These are phyloP conservation scores for Acorus calamus DNA, from an alignment of 106 monocot genomes.

Conservation along the genomic window DNA sequence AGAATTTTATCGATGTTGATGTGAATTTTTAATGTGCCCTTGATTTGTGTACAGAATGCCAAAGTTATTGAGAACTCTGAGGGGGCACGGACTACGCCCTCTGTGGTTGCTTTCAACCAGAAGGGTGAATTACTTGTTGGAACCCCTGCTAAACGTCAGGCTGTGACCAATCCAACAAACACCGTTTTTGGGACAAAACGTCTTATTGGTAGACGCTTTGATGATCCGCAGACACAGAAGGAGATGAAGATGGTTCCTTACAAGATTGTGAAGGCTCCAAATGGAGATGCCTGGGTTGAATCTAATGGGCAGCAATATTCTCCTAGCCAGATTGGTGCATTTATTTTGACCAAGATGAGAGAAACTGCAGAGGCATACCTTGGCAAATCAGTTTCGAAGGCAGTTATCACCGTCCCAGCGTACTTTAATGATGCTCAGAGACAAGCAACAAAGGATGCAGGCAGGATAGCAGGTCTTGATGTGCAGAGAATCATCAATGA, in stretches of 20 bases:
- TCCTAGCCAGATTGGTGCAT: slow-evolving; percentile 61
- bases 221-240: slow-evolving; percentile 78
- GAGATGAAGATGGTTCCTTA: slow-evolving; percentile 97
- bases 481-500: slow-evolving; percentile 69
- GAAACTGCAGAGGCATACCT: slow-evolving; percentile 71
- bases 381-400: slow-evolving; percentile 50
- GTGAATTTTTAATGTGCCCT: background rate
- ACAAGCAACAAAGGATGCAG: slow-evolving; percentile 83
- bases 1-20: too few relatives aligned
- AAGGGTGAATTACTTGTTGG: slow-evolving; percentile 82
- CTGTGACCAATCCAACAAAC: slow-evolving; percentile 80
- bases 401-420: slow-evolving; percentile 80
- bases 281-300: slow-evolving; percentile 74
- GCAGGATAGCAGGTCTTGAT: slow-evolving; percentile 60
- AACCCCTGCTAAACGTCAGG: slow-evolving; percentile 83
- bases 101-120: slow-evolving; percentile 67
- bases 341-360: slow-evolving; percentile 72
- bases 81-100: slow-evolving; percentile 70
- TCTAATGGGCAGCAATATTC: slow-evolving; percentile 51
- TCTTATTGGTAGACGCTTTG: slow-evolving; percentile 69
- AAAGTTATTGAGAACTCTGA: slow-evolving; percentile 87
- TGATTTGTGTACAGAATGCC: slow-evolving; percentile 33
- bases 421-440: slow-evolving; percentile 81
- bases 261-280: slow-evolving; percentile 54
- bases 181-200: slow-evolving; percentile 79